These are phyloP conservation scores for Erucastrum elatum DNA, from an alignment of 345 rosid species.

Conservation along the genomic window DNA sequence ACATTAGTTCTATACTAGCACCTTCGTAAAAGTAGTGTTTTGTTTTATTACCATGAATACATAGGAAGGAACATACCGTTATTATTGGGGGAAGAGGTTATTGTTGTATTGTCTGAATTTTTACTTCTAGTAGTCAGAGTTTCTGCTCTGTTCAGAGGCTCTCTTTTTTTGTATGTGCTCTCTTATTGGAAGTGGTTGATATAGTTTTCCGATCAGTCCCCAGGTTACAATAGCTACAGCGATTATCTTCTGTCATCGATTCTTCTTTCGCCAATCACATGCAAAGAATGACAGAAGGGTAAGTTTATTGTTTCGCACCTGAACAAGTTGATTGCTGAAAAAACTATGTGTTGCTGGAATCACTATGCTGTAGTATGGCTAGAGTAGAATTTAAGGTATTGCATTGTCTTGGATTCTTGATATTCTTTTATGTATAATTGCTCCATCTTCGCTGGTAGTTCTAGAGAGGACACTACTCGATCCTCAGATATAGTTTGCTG, in stretches of 20 bases:
- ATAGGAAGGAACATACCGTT: neutral
- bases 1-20: too few relatives aligned
- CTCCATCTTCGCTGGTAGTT: too few relatives aligned
- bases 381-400: conserved; percentile 10
- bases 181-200: conserved; percentile 21
- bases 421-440: too few relatives aligned
- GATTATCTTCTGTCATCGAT: conserved; percentile 93
- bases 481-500: too few relatives aligned
- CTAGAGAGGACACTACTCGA: too few relatives aligned
- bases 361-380: conserved; percentile 31
- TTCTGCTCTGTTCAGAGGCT: conserved; percentile 3
- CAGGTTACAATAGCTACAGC: conserved; percentile 99
- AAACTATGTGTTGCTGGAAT: neutral
- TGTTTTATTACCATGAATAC: conserved; percentile 1
- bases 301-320: conserved; percentile 44
- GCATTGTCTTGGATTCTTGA: neutral
- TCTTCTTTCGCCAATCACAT: conserved; percentile 96
- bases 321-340: conserved; percentile 8
- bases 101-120: neutral
- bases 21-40: conserved; percentile 10
- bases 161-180: neutral
- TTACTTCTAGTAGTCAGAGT: conserved; percentile 12
- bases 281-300: conserved; percentile 95
- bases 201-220: conserved; percentile 60
- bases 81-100: conserved; percentile 1